Base-by-base conservation (phyloP, 805 yeast genomes). In the Blastobotrys americana region DNA sequence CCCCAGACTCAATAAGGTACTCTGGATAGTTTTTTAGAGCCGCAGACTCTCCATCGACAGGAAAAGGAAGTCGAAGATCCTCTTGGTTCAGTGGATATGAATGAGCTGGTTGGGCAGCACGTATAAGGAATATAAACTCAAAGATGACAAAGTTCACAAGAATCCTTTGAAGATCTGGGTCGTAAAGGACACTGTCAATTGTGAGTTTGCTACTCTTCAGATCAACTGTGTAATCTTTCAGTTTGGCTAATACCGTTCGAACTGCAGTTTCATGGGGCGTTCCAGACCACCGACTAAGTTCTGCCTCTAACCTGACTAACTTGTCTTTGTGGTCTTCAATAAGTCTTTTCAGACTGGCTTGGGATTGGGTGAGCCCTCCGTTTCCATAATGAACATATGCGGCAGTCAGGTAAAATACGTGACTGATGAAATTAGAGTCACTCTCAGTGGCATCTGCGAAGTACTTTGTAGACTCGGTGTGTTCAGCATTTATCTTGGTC, bases 11-110 rank as follows among this genome's bases (percentile, higher is more conserved):
- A 15, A 93, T 64, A 39, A 83, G 70, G 56, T 77, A 85, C 61
- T 93, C 97, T 0, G 98, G 98, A 49, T 71, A 82, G 60, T 76
- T 84, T 55, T 78, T 81, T 74, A 90, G 87, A 95, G 95, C 55
- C 16, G 23, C 44, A 6, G 48, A 47, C 4, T 45, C 40, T 17
- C 18, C 33, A 10, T 35, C 45, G 1, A 33, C 36, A 3, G 17
- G 28, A 22, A 53, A 46, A 5, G 55, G 56, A 21, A 53, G 40
- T 25, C 27, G 8, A 17, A 47, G 23, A 13, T 23, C 19, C 18
- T 25, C 16, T 5, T 34, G 37, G 9, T 17, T n/a, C 13, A 23
- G 16, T 8, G 59, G 59, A 27, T 48, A 50, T 18, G 59, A 44
- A 55, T 85, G 90, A 1, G 52, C 50, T 2, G 95, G 90, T 56